Percentiles rank a stretch among this genome's conserved stretches.
These are phyloP conservation scores for Colletotrichum melonis DNA, from an alignment of 2,329 filamentous ascomycete species.

Conservation along the genomic window DNA sequence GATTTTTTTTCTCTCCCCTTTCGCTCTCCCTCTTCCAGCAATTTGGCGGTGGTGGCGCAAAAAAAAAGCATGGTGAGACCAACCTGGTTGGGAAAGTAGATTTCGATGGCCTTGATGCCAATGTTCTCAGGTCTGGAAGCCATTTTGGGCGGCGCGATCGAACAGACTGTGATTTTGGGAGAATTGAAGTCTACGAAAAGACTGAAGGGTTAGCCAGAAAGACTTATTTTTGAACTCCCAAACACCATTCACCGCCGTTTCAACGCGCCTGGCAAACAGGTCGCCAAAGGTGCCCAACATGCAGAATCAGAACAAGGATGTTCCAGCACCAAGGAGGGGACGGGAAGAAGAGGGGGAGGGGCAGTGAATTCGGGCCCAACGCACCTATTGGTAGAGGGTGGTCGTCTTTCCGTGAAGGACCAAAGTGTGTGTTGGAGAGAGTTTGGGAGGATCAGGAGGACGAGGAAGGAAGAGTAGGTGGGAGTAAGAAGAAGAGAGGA, in stretches of 20 bases:
- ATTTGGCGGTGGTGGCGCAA: conserved; percentile 14
- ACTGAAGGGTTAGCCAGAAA: conserved; percentile 15
- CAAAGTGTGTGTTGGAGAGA: not conserved
- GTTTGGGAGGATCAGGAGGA: not conserved
- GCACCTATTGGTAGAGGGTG: conserved; percentile 20
- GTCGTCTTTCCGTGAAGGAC: not conserved
- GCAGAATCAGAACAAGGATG: conserved; percentile 26
- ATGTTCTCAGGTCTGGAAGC: conserved; percentile 85
- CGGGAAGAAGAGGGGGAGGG: conserved; percentile 21
- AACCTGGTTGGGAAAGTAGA: conserved; percentile 90
- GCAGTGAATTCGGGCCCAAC: conserved; percentile 5
- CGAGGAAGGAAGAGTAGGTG: not conserved
- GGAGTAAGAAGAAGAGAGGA: not conserved
- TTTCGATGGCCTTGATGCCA: conserved; percentile 92
- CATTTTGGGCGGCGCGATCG: conserved; percentile 60
- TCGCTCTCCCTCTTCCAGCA: not conserved
- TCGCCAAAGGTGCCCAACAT: conserved; percentile 21
- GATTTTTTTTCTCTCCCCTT: not conserved
- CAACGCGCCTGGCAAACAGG: conserved; percentile 14
- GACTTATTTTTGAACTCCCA: conserved; percentile 17
- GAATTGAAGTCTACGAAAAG: not conserved
- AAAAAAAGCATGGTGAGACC: conserved; percentile 45
- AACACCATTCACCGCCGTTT: conserved; percentile 38
- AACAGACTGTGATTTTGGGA: conserved; percentile 1
- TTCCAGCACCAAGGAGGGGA: conserved; percentile 8